A percentile compares a stretch with the other conserved stretches of the same genome.
Conservation (phyloP, 441 rosid genomes). For the Brassica balearica region DNA sequence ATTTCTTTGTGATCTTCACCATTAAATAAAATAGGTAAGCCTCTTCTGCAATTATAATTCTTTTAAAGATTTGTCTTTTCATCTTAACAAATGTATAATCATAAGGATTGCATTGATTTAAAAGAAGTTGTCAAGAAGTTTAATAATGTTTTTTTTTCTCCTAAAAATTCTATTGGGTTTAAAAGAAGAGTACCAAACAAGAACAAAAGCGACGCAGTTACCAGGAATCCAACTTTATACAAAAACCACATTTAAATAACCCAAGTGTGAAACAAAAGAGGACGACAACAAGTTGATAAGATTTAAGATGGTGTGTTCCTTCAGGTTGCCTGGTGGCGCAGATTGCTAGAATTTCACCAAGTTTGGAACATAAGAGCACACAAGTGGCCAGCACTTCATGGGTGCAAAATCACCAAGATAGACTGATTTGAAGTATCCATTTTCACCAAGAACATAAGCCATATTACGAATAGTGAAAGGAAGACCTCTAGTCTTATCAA, state of each 20-base stretch:
- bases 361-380: conserved; percentile 21
- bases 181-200: not conserved
- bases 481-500: not conserved
- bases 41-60: too few species aligned
- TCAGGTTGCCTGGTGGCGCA: not conserved
- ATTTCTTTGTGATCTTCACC: too few species aligned
- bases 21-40: too few species aligned
- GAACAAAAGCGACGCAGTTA: not conserved
- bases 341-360: not conserved
- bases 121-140: too few species aligned
- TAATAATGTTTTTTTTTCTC: too few species aligned
- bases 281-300: not conserved
- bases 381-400: not conserved
- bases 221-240: not conserved
- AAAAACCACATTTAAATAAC: too few species aligned
- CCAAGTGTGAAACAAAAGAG: not conserved
- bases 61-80: too few species aligned
- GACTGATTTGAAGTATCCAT: not conserved
- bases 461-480: not conserved
- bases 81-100: too few species aligned
- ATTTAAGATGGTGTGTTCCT: not conserved
- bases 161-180: too few species aligned
- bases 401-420: not conserved
- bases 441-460: conserved; percentile 4
- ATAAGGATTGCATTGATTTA: too few species aligned